phyloP scores from a whole-genome alignment of 345 rosid genomes.

The Salix viminalis region DNA sequence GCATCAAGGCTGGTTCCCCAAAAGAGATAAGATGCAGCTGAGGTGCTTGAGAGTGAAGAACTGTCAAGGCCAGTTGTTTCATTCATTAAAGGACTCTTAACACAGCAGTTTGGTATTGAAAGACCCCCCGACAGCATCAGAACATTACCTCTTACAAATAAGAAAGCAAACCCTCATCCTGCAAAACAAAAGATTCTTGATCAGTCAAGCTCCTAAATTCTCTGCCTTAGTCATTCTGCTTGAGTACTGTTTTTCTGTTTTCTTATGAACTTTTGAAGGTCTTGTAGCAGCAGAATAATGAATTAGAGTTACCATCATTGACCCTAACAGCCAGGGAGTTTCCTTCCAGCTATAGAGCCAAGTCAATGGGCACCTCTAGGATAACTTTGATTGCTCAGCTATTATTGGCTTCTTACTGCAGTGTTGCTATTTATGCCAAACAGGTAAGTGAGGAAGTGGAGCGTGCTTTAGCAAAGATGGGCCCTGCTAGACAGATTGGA shows the following conservation, averaged over 20 bases:
- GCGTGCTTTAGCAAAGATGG: conserved; percentile 94
- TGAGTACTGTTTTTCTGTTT: too few species aligned
- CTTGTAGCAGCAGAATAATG: too few species aligned
- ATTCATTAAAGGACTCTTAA: not conserved
- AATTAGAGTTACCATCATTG: too few species aligned
- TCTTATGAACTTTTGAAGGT: too few species aligned
- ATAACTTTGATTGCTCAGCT: not conserved
- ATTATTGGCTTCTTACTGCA: not conserved
- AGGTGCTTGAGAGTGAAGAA: not conserved
- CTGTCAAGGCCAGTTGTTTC: not conserved
- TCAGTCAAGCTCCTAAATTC: not conserved
- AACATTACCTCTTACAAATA: not conserved
- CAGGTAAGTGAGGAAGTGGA: conserved; percentile 99
- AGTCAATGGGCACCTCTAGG: too few species aligned
- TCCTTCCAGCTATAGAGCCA: not conserved
- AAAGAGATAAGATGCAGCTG: too few species aligned
- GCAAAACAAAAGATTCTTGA: not conserved
- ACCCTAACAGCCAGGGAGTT: too few species aligned
- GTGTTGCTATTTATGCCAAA: conserved; percentile 15
- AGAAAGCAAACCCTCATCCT: not conserved
- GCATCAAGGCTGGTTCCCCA: not conserved
- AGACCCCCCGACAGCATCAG: not conserved
- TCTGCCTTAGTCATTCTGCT: too few species aligned
- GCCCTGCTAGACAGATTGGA: conserved; percentile 85
- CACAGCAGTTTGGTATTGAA: not conserved